phyloP scores from a whole-genome alignment of 2,329 filamentous ascomycete species.

The Fusarium graminum region DNA sequence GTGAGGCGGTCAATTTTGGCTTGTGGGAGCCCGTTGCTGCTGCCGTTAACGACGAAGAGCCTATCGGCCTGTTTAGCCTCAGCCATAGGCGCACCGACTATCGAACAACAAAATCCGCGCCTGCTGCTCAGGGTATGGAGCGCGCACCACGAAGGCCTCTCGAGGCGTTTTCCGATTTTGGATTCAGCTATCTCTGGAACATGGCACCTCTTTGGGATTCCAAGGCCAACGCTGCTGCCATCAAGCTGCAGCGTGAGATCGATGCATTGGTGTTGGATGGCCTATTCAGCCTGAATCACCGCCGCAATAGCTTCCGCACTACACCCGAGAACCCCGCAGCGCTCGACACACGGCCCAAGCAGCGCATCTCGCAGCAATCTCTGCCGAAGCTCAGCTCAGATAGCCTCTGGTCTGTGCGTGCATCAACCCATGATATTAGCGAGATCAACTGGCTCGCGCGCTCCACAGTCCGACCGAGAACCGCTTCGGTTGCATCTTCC shows the following conservation, averaged over 20 bases:
- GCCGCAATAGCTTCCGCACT: slow-evolving; percentile 47
- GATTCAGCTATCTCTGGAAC: slow-evolving; percentile 45
- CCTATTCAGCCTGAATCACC: slow-evolving; percentile 47
- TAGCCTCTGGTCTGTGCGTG: slow-evolving; percentile 53
- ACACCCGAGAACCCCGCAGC: slow-evolving; percentile 46
- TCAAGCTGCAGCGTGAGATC: slow-evolving; percentile 39
- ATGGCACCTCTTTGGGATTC: slow-evolving; percentile 47
- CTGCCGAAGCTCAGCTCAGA: slow-evolving; percentile 52
- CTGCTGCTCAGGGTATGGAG: slow-evolving; percentile 43
- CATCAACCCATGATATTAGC: slow-evolving; percentile 29
- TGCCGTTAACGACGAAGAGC: slow-evolving; percentile 36
- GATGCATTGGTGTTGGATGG: slow-evolving; percentile 43
- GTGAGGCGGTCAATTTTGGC: slow-evolving; percentile 40
- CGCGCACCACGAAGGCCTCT: slow-evolving; percentile 39
- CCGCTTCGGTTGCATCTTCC: slow-evolving; percentile 40
- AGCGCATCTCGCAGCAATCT: slow-evolving; percentile 48
- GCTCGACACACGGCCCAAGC: slow-evolving; percentile 53
- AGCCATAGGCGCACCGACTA: slow-evolving; percentile 46
- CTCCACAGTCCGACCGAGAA: slow-evolving; percentile 41
- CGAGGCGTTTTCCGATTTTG: slow-evolving; percentile 40
- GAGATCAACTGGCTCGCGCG: slow-evolving; percentile 43
- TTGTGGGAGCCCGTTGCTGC: slow-evolving; percentile 41
- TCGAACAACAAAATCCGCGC: slow-evolving; percentile 42
- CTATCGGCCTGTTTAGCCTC: slow-evolving; percentile 45
- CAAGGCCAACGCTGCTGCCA: slow-evolving; percentile 35